A percentile compares a stretch with the other conserved stretches of the same genome.
phyloP scores from a whole-genome alignment of 225 moss, liverwort and hornwort genomes.

The Polytrichum formosum region DNA sequence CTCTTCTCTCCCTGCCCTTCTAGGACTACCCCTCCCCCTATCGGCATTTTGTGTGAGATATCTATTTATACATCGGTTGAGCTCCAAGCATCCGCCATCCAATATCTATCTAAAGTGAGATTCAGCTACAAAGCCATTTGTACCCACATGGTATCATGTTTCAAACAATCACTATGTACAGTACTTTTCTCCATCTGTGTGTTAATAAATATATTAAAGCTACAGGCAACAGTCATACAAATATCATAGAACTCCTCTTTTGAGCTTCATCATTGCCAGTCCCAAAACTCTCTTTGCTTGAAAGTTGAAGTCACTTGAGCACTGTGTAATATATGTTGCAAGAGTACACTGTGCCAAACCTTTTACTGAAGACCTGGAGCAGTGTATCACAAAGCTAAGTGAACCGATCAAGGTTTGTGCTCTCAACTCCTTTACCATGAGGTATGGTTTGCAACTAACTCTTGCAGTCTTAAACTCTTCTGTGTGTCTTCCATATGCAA shows the following conservation, averaged over 20 bases:
- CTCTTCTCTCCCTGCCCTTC: constrained; percentile 49
- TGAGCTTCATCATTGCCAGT: neutral
- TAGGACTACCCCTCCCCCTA: constrained; percentile 30
- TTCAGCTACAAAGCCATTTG: neutral
- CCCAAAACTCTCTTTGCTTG: neutral
- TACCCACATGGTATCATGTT: neutral
- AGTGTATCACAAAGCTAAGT: neutral
- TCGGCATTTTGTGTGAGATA: constrained; percentile 41
- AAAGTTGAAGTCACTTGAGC: neutral
- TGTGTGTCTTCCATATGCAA: constrained; percentile 7
- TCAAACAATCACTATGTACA: neutral
- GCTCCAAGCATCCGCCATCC: constrained; percentile 24
- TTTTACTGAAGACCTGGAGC: neutral
- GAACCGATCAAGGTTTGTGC: neutral
- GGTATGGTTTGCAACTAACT: constrained; percentile 12
- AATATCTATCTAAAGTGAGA: constrained; percentile 11
- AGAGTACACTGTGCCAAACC: neutral
- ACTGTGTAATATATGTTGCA: neutral
- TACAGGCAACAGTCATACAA: neutral
- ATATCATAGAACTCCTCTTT: neutral
- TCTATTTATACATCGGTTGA: constrained; percentile 17
- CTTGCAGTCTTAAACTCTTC: constrained; percentile 6
- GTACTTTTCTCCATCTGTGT: neutral
- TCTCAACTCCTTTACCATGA: neutral
- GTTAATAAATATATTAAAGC: neutral